These are phyloP conservation scores for Psilocybe subaeruginosa DNA, from an alignment of 768 basidiomycete species.

Conservation along the genomic window DNA sequence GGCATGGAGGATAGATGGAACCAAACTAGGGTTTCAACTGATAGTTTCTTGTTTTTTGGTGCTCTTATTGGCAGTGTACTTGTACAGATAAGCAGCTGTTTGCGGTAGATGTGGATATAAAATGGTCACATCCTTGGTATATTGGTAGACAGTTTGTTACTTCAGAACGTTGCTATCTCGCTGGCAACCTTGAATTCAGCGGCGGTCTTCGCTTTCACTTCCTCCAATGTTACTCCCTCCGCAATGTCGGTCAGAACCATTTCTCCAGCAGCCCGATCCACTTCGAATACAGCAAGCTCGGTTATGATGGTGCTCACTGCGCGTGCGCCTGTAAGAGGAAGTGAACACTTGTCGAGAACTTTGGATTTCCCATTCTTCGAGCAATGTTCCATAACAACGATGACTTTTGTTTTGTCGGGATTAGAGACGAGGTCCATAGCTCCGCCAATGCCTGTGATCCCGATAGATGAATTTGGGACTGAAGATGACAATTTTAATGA, in stretches of 20 bases:
- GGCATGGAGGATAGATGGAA: not conserved
- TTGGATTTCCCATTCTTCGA: constrained; percentile 91
- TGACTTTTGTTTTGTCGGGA: constrained; percentile 92
- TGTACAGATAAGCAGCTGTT: not conserved
- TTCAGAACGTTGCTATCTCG: constrained; percentile 51
- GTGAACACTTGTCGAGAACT: constrained; percentile 77
- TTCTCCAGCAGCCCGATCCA: constrained; percentile 74
- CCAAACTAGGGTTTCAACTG: not conserved
- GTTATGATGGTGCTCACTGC: constrained; percentile 92
- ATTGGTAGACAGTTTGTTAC: not conserved
- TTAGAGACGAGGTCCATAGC: constrained; percentile 98
- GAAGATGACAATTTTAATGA: too few species aligned
- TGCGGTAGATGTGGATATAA: not conserved
- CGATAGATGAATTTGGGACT: not conserved
- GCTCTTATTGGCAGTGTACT: not conserved
- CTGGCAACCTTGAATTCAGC: constrained; percentile 73
- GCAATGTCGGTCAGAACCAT: constrained; percentile 82
- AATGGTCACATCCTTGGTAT: not conserved
- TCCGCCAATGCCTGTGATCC: constrained; percentile 78
- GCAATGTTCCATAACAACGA: constrained; percentile 88
- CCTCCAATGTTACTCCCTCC: constrained; percentile 82
- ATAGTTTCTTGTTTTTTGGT: not conserved
- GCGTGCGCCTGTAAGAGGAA: constrained; percentile 89
- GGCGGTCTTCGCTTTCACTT: constrained; percentile 85
- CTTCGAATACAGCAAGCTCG: constrained; percentile 88